Base-by-base conservation (phyloP, 2,329 filamentous ascomycete genomes). In the Cercospora zeina region DNA sequence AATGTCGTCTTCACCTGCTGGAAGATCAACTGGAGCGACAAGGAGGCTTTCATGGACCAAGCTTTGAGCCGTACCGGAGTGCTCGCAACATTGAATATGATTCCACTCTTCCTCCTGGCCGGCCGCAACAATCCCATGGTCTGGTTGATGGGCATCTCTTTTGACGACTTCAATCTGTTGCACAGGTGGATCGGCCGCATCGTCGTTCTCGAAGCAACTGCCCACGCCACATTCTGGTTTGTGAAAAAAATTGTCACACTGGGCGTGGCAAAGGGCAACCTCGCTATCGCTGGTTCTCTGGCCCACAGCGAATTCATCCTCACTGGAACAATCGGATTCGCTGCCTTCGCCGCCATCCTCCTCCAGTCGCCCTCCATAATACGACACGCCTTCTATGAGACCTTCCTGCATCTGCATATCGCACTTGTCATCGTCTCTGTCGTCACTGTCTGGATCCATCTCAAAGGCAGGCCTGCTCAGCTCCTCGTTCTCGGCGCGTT, bases 121-220 rank as follows among this genome's bases (percentile, higher is more conserved):
- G 87, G 87, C 45, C 83, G 89, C 69, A 93, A 92, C 78, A 93
- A 93, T 77, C 89, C 89, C 21, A 80, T 93, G 67, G 91, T 93
- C 72, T 80, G 81, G 64, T 79, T 89, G 67, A 81, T 90, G 58
- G 86, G 86, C 64, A 86, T 93, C 66, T 90, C 88, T 3, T 93
- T 92, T 74, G 89, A 93, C 75, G 91, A 88, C 0, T 92, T 90
- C 81, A 93, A 93, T 78, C 77, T 93, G 64, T 80, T 93, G 62
- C 89, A 93, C 76, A 85, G 90, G 65, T 93, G 89, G 89, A 83
- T 91, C 65, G 89, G 89, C 69, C 86, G 89, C 39, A 90, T 92
- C 63, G 88, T 89, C 27, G 82, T 89, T 16, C 77, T 90, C 13
- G 88, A 93, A 74, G 81, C 86, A 9, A 68, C 92, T 42, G 79